phyloP scores from a whole-genome alignment of 192 early-diverging fungal species.

The Backusella luteola region DNA sequence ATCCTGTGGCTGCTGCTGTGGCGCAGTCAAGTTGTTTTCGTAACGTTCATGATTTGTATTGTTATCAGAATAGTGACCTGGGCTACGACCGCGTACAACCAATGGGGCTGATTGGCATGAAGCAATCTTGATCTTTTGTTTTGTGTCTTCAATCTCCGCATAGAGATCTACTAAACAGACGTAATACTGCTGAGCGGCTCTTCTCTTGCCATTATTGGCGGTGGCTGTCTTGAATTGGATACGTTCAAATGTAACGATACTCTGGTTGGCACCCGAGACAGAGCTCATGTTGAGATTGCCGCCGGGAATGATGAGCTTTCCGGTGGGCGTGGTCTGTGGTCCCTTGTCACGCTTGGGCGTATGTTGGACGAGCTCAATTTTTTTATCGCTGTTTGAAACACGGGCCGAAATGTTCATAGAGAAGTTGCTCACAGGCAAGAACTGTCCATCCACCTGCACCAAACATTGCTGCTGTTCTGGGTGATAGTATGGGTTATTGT shows the following conservation, averaged over 20 bases:
- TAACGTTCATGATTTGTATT: slow-evolving; percentile 13
- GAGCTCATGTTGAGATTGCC: slow-evolving; percentile 53
- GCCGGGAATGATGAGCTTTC: slow-evolving; percentile 56
- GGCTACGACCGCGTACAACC: slow-evolving; percentile 91
- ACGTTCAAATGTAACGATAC: slow-evolving; percentile 79
- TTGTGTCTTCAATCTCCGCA: slow-evolving; percentile 66
- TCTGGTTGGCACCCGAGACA: slow-evolving; percentile 33
- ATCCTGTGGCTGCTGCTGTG: slow-evolving; percentile 3
- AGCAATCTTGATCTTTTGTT: slow-evolving; percentile 56
- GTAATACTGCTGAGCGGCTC: slow-evolving; percentile 95
- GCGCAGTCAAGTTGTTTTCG: neutral
- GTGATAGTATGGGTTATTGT: slow-evolving; percentile 24
- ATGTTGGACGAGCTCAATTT: slow-evolving; percentile 84
- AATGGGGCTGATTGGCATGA: slow-evolving; percentile 73
- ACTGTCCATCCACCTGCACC: slow-evolving; percentile 57
- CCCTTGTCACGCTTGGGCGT: slow-evolving; percentile 96
- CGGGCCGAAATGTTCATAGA: slow-evolving; percentile 74
- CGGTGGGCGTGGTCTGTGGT: slow-evolving; percentile 74
- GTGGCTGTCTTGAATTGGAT: slow-evolving; percentile 98
- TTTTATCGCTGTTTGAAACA: slow-evolving; percentile 66
- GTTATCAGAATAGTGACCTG: slow-evolving; percentile 86
- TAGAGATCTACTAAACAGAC: slow-evolving; percentile 77
- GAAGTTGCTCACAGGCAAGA: slow-evolving; percentile 65
- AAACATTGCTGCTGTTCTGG: slow-evolving; percentile 58
- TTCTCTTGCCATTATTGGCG: slow-evolving; percentile 91